Evolutionary conservation across 2,329 filamentous ascomycete species (phyloP), one percentile per base, ranked within the genome.

Genomic region (Didymella pomorum): DNA sequence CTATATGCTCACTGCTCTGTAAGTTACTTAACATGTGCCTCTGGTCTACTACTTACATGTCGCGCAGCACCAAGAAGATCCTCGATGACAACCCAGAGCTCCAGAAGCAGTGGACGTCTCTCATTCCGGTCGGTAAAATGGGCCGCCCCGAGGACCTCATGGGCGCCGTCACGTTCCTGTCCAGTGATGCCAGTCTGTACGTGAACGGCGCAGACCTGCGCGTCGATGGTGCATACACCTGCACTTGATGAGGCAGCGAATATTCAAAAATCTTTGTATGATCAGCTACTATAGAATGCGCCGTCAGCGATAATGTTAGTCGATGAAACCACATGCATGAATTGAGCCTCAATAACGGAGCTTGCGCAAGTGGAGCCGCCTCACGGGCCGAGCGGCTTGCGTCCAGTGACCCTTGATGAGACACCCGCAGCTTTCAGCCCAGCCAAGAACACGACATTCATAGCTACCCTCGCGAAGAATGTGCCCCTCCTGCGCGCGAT

Each of bases 1-100:
- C 43, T 98, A 98, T 79, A 98, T 98, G 94, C 82, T 97, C 66
- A 97, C 94, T 16, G 91, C 93, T 58, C 80, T 97, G 90, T 94
- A 83, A 86, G 90, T 80, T 8, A 25, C 5, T 4, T 1, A 21
- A 14, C n/a, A 11, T 11, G 21, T 14, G 12, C 21, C 1, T 44
- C n/a, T 16, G 18, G 33, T 16, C 25, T 20, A 0, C 23, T 12
- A 8, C 21, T 46, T 11, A 49, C 31, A 42, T 12, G 9, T 26
- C 2, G 6, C 25, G 46, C 71, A 96, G 91, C 52, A 97, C 93
- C 41, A 88, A 93, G 81, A 96, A 96, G 82, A 97, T 98, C 68
- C 86, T 98, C 25, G 90, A 95, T 64, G 92, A 97, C 60, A 96
- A 96, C 78, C 93, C 93, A 20, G 92, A 95, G 53, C 86, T 98